Base-by-base conservation (phyloP, 1,284 basidiomycete genomes). In the Ceratobasidium sp. region DNA sequence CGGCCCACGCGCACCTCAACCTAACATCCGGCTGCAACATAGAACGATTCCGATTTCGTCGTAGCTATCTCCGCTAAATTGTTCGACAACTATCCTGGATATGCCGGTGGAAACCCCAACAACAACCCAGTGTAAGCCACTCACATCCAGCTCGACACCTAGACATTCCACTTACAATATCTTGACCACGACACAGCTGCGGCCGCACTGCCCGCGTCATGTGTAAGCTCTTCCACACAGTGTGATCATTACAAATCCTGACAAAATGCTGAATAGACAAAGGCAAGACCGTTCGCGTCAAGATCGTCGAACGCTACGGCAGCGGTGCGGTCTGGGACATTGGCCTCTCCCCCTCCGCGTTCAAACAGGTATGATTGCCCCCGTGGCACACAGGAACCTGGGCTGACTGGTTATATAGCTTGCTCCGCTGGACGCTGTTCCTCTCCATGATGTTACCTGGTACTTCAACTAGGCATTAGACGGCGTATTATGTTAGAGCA, bases 111-210 rank as follows among this genome's bases (percentile, higher is more conserved):
- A 22, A 73, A 73, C 70, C 70, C 70, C 11, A 73, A 73, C 70
- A 73, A 73, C 70, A 73, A 73, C 46, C 70, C 70, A 2, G 70
- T 62, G 70, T 73, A 73, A 73, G 70, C 43, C 22, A 37, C 25
- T 1, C 1, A 29, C 25, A 29, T 29, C 25, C 25, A 29, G 25
- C 25, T 29, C 25, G 25, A 29, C 25, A 29, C 25, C 25, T 1
- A 1, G 25, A 29, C 25, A 0, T 29, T 29, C 25, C 1, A 29
- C 25, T 29, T 1, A 29, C 25, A 29, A 29, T 29, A 29, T 29
- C 25, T 29, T 29, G 25, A 0, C 25, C 25, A 17, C 15, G 13
- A 40, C 13, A n/a, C 43, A 25, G 49, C 65, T 44, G 44, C 65
- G 25, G 49, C 22, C 34, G 52, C 25, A 29, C 66, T 6, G 32